Evolutionary conservation across 345 rosid genomes (phyloP), one percentile per base, ranked within the genome.

Genomic region (Ailanthus altissimus): DNA sequence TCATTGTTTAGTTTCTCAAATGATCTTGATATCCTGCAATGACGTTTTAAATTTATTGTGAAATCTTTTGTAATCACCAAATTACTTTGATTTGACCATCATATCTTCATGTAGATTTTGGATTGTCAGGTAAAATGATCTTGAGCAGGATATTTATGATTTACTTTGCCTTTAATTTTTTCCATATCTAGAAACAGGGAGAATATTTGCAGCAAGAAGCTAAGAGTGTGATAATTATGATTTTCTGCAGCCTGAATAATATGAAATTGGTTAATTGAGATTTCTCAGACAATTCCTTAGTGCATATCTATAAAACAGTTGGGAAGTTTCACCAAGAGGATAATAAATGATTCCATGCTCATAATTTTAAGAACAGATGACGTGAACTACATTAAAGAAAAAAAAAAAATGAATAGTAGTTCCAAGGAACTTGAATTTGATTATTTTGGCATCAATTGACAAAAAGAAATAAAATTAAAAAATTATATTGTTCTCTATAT

Each of bases 41-140:
- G 5, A 15, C 73, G 68, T 67, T 40, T 38, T 68, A 57, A 61
- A 45, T 32, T 77, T 65, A 9, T 46, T 23, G 23, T 7, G 20
- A 51, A 67, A 11, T 72, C 58, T 54, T 79, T 73, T 16, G 15
- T 58, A 45, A 26, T 18, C 67, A 7, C 59, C 8, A n/a, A 40
- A 15, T 43, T 58, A 40, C 23, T 15, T 45, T 38, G 46, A 53
- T 5, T 8, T 12, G 2, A 51, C n/a, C 26, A 2, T 50, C 47
- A 32, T 15, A 70, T 28, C 51, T 28, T 70, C 61, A 32, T 51
- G 28, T n/a, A 25, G 26, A 36, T 32, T 32, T 32, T 53, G 36
- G 61, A 36, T 38, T 51, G 9, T 6, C 21, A 18, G 51, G 60
- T 50, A 70, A 51, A 69, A 53, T 12, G 36, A 45, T 13, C 50